These are phyloP conservation scores for Microbotryomycetes sp. DNA, from an alignment of 1,284 basidiomycete species.

Conservation along the genomic window DNA sequence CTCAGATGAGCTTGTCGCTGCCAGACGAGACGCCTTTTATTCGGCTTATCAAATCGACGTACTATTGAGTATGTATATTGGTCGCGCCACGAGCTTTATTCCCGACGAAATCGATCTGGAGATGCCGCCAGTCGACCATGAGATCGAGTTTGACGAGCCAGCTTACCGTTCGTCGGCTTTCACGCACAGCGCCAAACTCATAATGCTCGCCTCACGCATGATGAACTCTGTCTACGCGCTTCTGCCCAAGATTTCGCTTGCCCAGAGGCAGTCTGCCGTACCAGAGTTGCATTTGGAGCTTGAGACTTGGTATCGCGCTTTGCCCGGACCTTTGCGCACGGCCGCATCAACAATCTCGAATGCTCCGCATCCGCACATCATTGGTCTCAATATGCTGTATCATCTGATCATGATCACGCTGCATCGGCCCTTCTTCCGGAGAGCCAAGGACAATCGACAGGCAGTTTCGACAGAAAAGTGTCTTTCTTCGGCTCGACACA, in stretches of 20 bases:
- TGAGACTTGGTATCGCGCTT: slow-evolving; percentile 26
- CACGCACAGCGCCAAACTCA: slow-evolving; percentile 12
- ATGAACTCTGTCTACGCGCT: slow-evolving; percentile 16
- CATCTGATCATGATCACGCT: slow-evolving; percentile 2
- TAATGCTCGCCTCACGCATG: slow-evolving; percentile 15
- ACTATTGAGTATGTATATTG: slow-evolving; percentile 12
- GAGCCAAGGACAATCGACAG: background rate
- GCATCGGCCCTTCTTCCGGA: slow-evolving; percentile 15
- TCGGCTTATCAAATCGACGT: slow-evolving; percentile 11
- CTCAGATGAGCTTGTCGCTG: background rate
- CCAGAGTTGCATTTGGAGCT: slow-evolving; percentile 24
- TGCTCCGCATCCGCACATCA: slow-evolving; percentile 22
- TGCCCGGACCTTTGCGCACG: slow-evolving; percentile 19
- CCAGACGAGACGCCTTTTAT: slow-evolving; percentile 21
- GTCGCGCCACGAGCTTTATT: slow-evolving; percentile 10
- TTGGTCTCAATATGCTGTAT: slow-evolving; percentile 10
- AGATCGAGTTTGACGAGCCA: slow-evolving; percentile 21
- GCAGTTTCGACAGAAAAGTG: slow-evolving; percentile 26
- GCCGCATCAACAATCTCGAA: slow-evolving; percentile 10
- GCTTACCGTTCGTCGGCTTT: slow-evolving; percentile 25
- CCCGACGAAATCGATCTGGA: slow-evolving; percentile 22
- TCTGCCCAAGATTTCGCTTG: slow-evolving; percentile 8
- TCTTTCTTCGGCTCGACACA: slow-evolving; percentile 13
- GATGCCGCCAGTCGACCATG: slow-evolving; percentile 9
- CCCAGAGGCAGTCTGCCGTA: slow-evolving; percentile 9